Base-by-base conservation (phyloP, 257 asterid genomes). In the Solanum verrucosum region DNA sequence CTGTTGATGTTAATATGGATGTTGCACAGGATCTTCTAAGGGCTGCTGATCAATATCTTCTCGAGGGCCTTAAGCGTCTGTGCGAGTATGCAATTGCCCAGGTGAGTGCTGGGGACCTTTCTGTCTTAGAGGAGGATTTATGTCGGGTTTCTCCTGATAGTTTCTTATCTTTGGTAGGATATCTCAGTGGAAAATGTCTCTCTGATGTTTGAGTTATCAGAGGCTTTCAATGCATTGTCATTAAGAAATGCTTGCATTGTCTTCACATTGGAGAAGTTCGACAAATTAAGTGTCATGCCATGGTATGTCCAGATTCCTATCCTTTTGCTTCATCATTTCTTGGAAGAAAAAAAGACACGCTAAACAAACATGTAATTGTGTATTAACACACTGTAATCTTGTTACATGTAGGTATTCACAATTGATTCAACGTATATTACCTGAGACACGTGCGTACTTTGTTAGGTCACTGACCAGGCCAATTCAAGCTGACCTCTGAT, bases 151-250 rank as follows among this genome's bases (percentile, higher is more conserved):
- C 11, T 20, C 74, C 91, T 93, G 89, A 92, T 89, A 38, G 12
- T 89, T 88, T 89, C 38, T 85, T 60, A 27, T 90, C 70, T 72
- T 90, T 34, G 13, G 71, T 67, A 97, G 99, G 99, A 95, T 90
- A 94, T 97, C 67, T 92, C 96, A 0, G 96, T 93, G 90, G 98
- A 95, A 73, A 97, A 95, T 13, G 98, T 96, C 72, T 92, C 98
- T 87, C 71, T 92, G 88, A 96, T 96, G 99, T 97, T 94, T 37
- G 99, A 97, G 89, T 90, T 97, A 82, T 96, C 99, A 20, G 99
- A 97, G 92, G 96, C 98, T 15, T 97, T 93, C 86, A 97, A 95
- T 84, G 99, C 99, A 3, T 67, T 86, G 84, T 90, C 99, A 65
- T 89, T 97, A 91, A 92, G 95, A 89, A 93, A 94, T 65, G 92